Base-by-base conservation (phyloP, 2,329 filamentous ascomycete species). In the Didymella sp. region DNA sequence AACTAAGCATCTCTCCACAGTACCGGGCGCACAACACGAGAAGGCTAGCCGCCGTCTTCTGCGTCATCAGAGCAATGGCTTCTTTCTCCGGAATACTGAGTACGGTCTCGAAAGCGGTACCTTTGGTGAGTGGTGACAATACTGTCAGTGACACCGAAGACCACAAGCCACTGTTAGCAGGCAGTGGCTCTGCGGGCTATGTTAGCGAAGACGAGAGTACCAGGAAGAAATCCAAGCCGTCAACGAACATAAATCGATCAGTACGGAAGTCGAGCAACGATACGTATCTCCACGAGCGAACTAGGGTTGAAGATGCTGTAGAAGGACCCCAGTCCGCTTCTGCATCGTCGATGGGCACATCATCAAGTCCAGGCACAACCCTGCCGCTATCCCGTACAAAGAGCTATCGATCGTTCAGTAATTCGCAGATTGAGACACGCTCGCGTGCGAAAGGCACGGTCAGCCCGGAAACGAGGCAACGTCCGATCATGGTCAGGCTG, bases 351-450 rank as follows among this genome's bases (percentile, higher is more conserved):
- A 21, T 9, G 27, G 31, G 8, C 13, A 6, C n/a, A 15, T 8
- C 21, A 2, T 11, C 30, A 11, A 28, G 6, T 21, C 11, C n/a
- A 40, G n/a, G 4, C 24, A n/a, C 33, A 15, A 24, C 4, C 2
- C 21, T 43, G 15, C 47, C 25, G 25, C 31, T 24, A 22, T 28
- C 22, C 11, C 35, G 25, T 12, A 45, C 43, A 19, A 33, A 33
- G n/a, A 22, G 47, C 15, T 41, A 54, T 35, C 58, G 51, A 4
- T 57, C 60, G 21, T 59, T 47, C 6, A 66, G 63, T 49, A 66
- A 42, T 17, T 51, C 61, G 9, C 37, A 28, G 19, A 21, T 59
- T 5, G 57, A 63, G 13, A 25, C 49, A 2, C 46, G 33, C 15
- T 63, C 55, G n/a, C 48, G 15, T 2, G 56, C 53, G 25, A 56